Base-by-base conservation (phyloP, 1,139 yeast genomes). In the Taphrina sp. region DNA sequence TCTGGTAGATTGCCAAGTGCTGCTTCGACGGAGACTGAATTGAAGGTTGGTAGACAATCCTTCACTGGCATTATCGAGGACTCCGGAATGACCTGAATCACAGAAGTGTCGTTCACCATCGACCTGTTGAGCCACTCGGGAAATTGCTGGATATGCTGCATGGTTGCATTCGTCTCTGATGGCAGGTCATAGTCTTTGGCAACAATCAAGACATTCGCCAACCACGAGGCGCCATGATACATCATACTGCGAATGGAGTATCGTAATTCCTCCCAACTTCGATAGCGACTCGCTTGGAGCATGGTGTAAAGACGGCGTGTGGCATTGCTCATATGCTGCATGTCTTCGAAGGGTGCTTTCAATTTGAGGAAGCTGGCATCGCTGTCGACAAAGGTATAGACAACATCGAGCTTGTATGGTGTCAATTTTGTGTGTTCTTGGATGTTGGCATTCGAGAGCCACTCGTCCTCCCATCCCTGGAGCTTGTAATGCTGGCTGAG, bases 241-340 rank as follows among this genome's bases (percentile, higher is more conserved):
- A 42, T 26, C n/a, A 37, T 28, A 22, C 36, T 17, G n/a, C 47
- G 47, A 2, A 42, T 20, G 4, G 47, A 42, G n/a, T 42, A 42
- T 16, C 47, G 47, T 1, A 42, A 20, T 20, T 42, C 47, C n/a
- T 42, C 36, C 16, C 19, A 42, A 3, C 36, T 26, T 7, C 47
- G 35, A n/a, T 42, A 28, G n/a, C 47, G 36, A 17, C 24, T 14
- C 19, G 7, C 37, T 12, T 42, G 47, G 3, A 5, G 23, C n/a
- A n/a, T n/a, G n/a, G n/a, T n/a, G n/a, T n/a, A n/a, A n/a, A n/a
- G n/a, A n/a, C n/a, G n/a, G n/a, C n/a, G n/a, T 5, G 16, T 12
- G 19, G 31, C n/a, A n/a, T 19, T 42, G 14, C 8, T 12, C 14
- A 14, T 10, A 2, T 16, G 26, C 5, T 17, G 14, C 4, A 12